Evolutionary conservation across 768 basidiomycete species (phyloP).

Genomic region (Leccinum ochraceum): DNA sequence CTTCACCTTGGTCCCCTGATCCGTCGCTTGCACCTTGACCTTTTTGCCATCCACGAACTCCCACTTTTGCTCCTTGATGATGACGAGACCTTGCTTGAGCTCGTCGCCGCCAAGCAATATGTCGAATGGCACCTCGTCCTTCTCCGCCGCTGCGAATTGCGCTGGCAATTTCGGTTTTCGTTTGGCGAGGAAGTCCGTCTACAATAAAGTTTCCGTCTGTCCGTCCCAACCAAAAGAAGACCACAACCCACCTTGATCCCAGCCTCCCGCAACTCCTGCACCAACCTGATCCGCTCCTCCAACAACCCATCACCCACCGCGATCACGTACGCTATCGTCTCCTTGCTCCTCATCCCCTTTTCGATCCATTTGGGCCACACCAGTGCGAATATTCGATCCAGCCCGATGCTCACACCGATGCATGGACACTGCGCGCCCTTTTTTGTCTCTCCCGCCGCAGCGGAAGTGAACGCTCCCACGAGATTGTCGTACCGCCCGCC

Average conservation of each 20-base stretch:
- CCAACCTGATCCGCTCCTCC: slow-evolving; percentile 79
- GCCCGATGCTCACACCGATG: slow-evolving; percentile 88
- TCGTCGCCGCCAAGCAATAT: slow-evolving; percentile 91
- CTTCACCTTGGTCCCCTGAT: slow-evolving; percentile 67
- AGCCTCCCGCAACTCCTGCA: slow-evolving; percentile 75
- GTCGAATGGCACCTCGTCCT: slow-evolving; percentile 90
- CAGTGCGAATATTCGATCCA: slow-evolving; percentile 92
- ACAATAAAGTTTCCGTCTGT: neutral
- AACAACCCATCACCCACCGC: slow-evolving; percentile 87
- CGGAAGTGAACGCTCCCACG: slow-evolving; percentile 87
- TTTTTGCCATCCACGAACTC: slow-evolving; percentile 73
- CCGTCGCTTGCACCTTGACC: slow-evolving; percentile 55
- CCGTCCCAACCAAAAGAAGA: neutral
- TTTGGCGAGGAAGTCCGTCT: slow-evolving; percentile 94
- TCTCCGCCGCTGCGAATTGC: slow-evolving; percentile 90
- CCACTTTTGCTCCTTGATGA: slow-evolving; percentile 92
- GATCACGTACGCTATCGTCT: slow-evolving; percentile 94
- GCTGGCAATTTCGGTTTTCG: slow-evolving; percentile 83
- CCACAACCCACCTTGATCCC: slow-evolving; percentile 76
- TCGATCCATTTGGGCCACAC: slow-evolving; percentile 87
- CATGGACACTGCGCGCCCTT: slow-evolving; percentile 74
- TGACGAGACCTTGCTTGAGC: slow-evolving; percentile 78
- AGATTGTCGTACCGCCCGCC: slow-evolving; percentile 97
- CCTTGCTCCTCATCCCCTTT: slow-evolving; percentile 78
- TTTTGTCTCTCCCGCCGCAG: slow-evolving; percentile 76